Conservation (phyloP, 768 basidiomycete species). For the Galerina sulciceps region DNA sequence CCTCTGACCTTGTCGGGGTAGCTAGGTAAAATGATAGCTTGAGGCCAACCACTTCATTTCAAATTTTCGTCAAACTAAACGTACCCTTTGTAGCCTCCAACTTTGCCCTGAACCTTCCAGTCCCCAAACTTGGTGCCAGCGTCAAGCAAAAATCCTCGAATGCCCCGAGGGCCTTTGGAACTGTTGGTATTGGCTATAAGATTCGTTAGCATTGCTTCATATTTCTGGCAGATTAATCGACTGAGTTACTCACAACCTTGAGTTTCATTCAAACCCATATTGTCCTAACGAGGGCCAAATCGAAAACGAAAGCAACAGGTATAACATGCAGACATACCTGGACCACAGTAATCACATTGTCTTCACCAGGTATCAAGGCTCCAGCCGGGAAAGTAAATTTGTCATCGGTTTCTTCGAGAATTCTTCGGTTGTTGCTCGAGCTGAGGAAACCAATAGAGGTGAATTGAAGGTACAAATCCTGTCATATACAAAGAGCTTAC, state of each 20-base stretch:
- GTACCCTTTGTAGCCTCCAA: conserved; percentile 71
- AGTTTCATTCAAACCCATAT: conserved; percentile 78
- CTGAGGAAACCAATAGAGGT: conserved; percentile 31
- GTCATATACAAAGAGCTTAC: conserved; percentile 42
- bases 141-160: conserved; percentile 76
- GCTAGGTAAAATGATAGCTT: conserved; percentile 36
- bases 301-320: background rate
- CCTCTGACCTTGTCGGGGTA: conserved; percentile 73
- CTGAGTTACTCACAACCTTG: conserved; percentile 39
- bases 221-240: background rate
- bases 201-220: background rate
- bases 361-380: conserved; percentile 51
- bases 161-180: conserved; percentile 76
- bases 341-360: conserved; percentile 80
- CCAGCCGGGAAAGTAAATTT: conserved; percentile 64
- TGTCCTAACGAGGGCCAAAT: conserved; percentile 52
- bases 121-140: conserved; percentile 53
- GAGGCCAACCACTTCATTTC: background rate
- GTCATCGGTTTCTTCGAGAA: conserved; percentile 70
- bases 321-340: conserved; percentile 48
- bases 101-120: conserved; percentile 80
- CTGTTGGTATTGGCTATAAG: conserved; percentile 46
- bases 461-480: background rate
- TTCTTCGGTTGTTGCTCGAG: conserved; percentile 67
- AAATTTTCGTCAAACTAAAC: conserved; percentile 18